A percentile compares a stretch with the other conserved stretches of the same genome.
phyloP scores from a whole-genome alignment of 495 filamentous ascomycete species.

The Geopyxis carbonaria region DNA sequence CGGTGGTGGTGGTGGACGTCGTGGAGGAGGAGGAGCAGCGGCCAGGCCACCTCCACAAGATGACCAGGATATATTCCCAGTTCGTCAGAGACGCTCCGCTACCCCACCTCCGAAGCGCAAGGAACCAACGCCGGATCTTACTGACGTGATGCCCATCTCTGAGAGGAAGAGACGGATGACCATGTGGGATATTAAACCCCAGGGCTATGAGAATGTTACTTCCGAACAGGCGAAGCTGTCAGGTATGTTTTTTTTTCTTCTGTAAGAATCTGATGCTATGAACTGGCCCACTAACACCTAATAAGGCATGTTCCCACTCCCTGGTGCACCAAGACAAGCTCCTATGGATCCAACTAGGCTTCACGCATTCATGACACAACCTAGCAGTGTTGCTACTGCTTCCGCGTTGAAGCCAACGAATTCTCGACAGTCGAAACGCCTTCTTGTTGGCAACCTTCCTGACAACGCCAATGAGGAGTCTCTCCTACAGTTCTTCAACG shows the following conservation, averaged over 20 bases:
- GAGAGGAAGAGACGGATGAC: slow-evolving; percentile 79
- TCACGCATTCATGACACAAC: slow-evolving; percentile 88
- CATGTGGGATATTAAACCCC: slow-evolving; percentile 98
- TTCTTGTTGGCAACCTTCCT: slow-evolving; percentile 74
- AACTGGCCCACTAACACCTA: too few species aligned
- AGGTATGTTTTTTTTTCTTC: slow-evolving; percentile 35
- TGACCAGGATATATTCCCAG: slow-evolving; percentile 15
- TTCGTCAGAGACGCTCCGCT: slow-evolving; percentile 55
- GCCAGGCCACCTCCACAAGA: slow-evolving; percentile 4
- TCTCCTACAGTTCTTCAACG: slow-evolving; percentile 77
- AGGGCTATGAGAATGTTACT: slow-evolving; percentile 95
- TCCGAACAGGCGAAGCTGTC: slow-evolving; percentile 98
- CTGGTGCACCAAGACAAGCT: slow-evolving; percentile 85
- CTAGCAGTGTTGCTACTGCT: slow-evolving; percentile 53
- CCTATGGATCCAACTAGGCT: slow-evolving; percentile 91
- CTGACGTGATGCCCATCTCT: slow-evolving; percentile 57
- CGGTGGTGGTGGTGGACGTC: slow-evolving; percentile 3
- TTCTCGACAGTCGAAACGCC: slow-evolving; percentile 78
- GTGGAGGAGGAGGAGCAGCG: not conserved
- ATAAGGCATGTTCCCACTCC: slow-evolving; percentile 85
- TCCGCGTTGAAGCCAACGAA: slow-evolving; percentile 78
- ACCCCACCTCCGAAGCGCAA: slow-evolving; percentile 72
- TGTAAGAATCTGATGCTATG: too few species aligned
- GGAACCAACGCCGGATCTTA: slow-evolving; percentile 90
- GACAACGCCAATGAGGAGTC: slow-evolving; percentile 47